Conservation (phyloP, 768 basidiomycete species). For the Russula vinacea region DNA sequence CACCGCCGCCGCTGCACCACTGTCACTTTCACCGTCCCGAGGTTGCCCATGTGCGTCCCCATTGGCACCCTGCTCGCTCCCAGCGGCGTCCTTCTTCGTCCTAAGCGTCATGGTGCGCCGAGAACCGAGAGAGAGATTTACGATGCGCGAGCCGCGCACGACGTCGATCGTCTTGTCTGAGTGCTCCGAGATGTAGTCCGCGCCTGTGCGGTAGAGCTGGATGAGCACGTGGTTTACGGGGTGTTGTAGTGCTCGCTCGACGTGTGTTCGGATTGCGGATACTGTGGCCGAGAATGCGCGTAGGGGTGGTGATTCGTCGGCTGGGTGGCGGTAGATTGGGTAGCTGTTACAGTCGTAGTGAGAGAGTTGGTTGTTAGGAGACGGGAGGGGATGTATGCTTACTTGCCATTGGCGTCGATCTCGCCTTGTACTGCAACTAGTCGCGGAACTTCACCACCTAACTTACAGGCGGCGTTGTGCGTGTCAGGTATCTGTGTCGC, state of each 20-base stretch:
- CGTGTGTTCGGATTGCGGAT: conserved; percentile 56
- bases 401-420: conserved; percentile 52
- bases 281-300: conserved; percentile 68
- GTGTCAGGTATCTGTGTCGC: not conserved
- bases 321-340: conserved; percentile 80
- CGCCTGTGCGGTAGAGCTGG: conserved; percentile 74
- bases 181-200: conserved; percentile 83
- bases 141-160: conserved; percentile 66
- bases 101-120: conserved; percentile 72
- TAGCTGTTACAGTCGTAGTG: conserved; percentile 47
- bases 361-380: not conserved
- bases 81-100: conserved; percentile 52
- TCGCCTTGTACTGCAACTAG: conserved; percentile 61
- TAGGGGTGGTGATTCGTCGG: conserved; percentile 71
- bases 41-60: not conserved
- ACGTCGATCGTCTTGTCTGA: conserved; percentile 86
- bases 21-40: no score
- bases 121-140: conserved; percentile 79
- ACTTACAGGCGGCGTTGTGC: not conserved
- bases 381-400: not conserved
- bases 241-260: conserved; percentile 56
- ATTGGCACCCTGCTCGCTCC: not conserved
- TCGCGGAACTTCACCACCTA: conserved; percentile 74
- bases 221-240: conserved; percentile 83
- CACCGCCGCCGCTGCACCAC: conserved; percentile 14